A percentile compares a stretch with the other conserved stretches of the same genome.
phyloP scores from a whole-genome alignment of 768 basidiomycete genomes.

The Termitomyces sp. region DNA sequence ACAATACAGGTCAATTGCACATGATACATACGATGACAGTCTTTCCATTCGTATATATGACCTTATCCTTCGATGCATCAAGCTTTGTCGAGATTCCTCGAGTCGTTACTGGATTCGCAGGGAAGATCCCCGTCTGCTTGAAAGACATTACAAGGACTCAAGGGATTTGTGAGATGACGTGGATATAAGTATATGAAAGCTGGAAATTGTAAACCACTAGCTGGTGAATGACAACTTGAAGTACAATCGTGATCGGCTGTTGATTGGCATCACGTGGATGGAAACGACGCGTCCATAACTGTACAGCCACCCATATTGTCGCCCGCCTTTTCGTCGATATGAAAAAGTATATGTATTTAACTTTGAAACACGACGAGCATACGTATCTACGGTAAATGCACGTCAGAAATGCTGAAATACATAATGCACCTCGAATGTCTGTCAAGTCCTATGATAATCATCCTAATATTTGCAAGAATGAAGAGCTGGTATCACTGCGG shows the following conservation, averaged over 20 bases:
- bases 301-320: too few species aligned
- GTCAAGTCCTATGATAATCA: too few species aligned
- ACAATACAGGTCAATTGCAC: background rate
- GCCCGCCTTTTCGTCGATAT: too few species aligned
- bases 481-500: too few species aligned
- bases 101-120: conserved; percentile 64
- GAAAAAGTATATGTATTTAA: too few species aligned
- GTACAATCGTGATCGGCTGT: background rate
- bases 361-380: too few species aligned
- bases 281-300: background rate
- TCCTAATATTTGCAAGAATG: too few species aligned
- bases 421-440: too few species aligned
- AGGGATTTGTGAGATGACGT: background rate
- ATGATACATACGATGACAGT: conserved; percentile 67
- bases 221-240: background rate
- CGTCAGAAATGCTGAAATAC: too few species aligned
- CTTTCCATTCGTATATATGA: conserved; percentile 83
- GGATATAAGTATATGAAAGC: background rate
- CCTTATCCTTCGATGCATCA: conserved; percentile 67
- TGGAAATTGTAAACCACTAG: background rate
- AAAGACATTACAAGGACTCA: conserved; percentile 35
- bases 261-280: background rate
- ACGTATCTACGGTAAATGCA: too few species aligned
- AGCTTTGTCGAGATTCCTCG: conserved; percentile 72
- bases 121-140: conserved; percentile 43